Evolutionary conservation across 371 early-diverging fungal species (phyloP).

Genomic region (Mucor lusitanicus): DNA sequence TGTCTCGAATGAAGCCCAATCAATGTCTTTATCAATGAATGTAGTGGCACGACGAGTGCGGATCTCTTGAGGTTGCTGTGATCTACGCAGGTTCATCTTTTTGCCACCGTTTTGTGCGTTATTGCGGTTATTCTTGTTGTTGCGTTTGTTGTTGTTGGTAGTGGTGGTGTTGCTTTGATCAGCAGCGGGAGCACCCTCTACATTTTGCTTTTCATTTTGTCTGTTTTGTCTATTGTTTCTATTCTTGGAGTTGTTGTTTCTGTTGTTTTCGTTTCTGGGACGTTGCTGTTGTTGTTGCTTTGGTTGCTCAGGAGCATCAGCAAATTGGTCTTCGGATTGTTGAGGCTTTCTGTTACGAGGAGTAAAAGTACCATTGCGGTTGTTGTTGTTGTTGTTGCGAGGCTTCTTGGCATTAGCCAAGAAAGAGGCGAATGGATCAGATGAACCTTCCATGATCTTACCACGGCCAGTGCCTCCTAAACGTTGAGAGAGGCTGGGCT

Average conservation of each 20-base stretch:
- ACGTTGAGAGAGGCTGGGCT: conserved; percentile 27
- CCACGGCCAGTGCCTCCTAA: conserved; percentile 49
- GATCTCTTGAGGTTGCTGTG: conserved; percentile 20
- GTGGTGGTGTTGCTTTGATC: conserved; percentile 13
- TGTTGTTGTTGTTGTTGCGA: conserved; percentile 9
- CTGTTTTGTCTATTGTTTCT: neutral
- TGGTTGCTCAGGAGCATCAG: conserved; percentile 19
- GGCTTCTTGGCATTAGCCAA: conserved; percentile 24
- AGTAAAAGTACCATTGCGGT: conserved; percentile 19
- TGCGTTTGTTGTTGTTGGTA: conserved; percentile 13
- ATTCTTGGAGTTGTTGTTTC: neutral
- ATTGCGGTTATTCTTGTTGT: conserved; percentile 8
- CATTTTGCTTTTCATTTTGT: neutral
- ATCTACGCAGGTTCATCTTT: conserved; percentile 1
- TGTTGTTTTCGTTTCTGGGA: neutral
- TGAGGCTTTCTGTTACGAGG: conserved; percentile 13
- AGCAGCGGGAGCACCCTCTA: neutral
- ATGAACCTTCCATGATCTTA: conserved; percentile 16
- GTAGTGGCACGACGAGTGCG: conserved; percentile 38
- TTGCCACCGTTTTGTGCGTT: conserved; percentile 10
- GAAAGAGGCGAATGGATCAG: conserved; percentile 43
- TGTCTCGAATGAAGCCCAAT: conserved; percentile 36
- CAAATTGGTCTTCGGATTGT: conserved; percentile 24
- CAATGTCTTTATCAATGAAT: conserved; percentile 49
- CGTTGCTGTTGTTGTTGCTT: conserved; percentile 11